Evolutionary conservation across 2,329 filamentous ascomycete species (phyloP), one percentile per base, ranked within the genome.

Genomic region (Colletotrichum scovillei): DNA sequence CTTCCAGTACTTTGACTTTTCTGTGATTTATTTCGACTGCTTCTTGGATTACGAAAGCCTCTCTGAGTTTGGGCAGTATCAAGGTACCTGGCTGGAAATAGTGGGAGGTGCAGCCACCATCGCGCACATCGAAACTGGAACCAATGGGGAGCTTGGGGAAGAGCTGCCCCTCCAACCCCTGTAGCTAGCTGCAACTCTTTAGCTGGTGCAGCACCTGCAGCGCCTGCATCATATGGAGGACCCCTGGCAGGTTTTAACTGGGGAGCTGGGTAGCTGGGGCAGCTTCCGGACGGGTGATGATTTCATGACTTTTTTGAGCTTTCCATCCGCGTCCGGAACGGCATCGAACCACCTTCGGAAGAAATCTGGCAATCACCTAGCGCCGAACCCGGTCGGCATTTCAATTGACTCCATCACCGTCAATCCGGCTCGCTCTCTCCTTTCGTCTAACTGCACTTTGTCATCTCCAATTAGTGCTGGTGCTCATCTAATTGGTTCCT

Each of bases 221-320:
- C 38, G 19, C 14, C 38, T 35, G 32, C 32, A 35, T 35, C 52
- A 38, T 53, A 60, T 59, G 53, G 26, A 62, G 49, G 56, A 56
- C 70, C 70, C 70, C 63, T 63, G 70, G 28, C 32, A 28, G 62
- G 66, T 58, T 64, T 72, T 65, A 35, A 52, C 67, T 42, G 71
- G 35, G 32, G 56, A 65, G 59, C 66, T 64, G 70, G 66, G 30
- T 32, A 59, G 66, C 38, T 42, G 38, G 38, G 38, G 38, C 35
- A 66, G 70, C 71, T 73, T 59, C 30, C 63, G 46, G 60, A 46
- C 38, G 68, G 72, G 16, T 74, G 63, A 74, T 74, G 72, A 72
- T 67, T 69, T 74, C 69, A 68, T 72, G 63, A 72, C 72, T 68
- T 72, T 72, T 72, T 49, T 49, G 38, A 68, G 38, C 64, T 42